phyloP scores from a whole-genome alignment of 176 grass and related monocot genomes.

The Lolium perenne region DNA sequence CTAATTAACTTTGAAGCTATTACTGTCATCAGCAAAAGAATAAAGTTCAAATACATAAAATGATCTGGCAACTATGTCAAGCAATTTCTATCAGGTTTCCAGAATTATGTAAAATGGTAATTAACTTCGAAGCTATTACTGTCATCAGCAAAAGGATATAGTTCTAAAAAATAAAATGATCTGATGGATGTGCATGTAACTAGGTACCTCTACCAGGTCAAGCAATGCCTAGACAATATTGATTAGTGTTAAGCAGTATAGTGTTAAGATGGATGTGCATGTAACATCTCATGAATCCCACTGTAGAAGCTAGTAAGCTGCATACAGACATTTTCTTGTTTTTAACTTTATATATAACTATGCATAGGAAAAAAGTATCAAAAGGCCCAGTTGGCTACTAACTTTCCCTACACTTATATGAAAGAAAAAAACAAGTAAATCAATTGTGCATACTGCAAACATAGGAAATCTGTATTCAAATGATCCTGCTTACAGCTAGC shows the following conservation, averaged over 20 bases:
- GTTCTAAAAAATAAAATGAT: neutral
- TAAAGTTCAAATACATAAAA: neutral
- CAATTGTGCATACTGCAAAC: conserved; percentile 20
- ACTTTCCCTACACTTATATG: neutral
- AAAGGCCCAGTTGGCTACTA: conserved; percentile 16
- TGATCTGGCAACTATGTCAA: conserved; percentile 59
- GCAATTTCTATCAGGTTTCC: conserved; percentile 26
- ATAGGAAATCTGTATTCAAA: conserved; percentile 23
- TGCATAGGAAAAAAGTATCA: conserved; percentile 32
- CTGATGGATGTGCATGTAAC: neutral
- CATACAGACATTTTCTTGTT: conserved; percentile 28
- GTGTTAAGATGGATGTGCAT: no score
- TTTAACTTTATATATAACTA: conserved; percentile 52
- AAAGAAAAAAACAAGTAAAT: neutral
- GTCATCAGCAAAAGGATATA: neutral
- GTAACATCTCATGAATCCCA: neutral
- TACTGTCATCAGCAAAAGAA: neutral
- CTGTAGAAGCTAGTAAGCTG: conserved; percentile 4
- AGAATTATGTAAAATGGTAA: conserved; percentile 30
- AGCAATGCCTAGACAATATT: conserved; percentile 12
- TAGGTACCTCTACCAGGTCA: conserved; percentile 20
- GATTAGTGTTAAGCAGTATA: conserved; percentile 5
- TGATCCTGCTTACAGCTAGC: conserved; percentile 34
- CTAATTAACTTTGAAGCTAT: conserved; percentile 10
- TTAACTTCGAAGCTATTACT: conserved; percentile 5